These are phyloP conservation scores for Bimuria novae-zelandiae DNA, from an alignment of 2,329 filamentous ascomycete species.

Conservation along the genomic window DNA sequence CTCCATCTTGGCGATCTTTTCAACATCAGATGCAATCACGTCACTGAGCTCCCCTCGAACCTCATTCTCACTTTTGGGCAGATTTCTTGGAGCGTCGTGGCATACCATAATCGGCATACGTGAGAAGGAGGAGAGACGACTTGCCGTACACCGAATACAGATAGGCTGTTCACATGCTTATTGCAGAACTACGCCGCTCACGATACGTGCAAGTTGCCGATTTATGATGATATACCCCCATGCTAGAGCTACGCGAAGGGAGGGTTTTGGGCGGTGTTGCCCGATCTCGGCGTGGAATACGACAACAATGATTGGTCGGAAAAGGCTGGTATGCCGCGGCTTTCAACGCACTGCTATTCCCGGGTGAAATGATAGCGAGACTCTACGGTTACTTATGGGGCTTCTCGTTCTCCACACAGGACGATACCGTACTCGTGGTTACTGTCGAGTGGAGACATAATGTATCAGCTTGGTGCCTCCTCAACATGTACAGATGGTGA, in stretches of 20 bases:
- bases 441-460: no score
- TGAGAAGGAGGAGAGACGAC: not conserved
- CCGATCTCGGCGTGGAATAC: not conserved
- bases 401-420: not conserved
- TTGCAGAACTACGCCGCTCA: not conserved
- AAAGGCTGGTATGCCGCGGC: not conserved
- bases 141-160: not conserved
- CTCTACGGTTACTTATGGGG: not conserved
- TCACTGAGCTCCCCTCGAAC: not conserved
- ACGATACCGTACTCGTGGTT: not conserved
- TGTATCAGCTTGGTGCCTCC: no score
- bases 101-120: slow-evolving; percentile 2
- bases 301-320: not conserved
- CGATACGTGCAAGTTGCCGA: slow-evolving; percentile 3
- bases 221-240: slow-evolving; percentile 1
- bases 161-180: not conserved
- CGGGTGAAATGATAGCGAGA: not conserved
- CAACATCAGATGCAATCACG: not conserved
- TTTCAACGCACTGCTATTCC: not conserved
- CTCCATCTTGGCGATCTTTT: not conserved
- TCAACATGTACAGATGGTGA: no score
- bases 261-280: slow-evolving; percentile 6
- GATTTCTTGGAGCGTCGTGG: not conserved
- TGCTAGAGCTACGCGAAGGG: not conserved
- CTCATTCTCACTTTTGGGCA: not conserved